Evolutionary conservation across 2,329 filamentous ascomycete species (phyloP).

Genomic region (Coniochaeta hoffmannii): DNA sequence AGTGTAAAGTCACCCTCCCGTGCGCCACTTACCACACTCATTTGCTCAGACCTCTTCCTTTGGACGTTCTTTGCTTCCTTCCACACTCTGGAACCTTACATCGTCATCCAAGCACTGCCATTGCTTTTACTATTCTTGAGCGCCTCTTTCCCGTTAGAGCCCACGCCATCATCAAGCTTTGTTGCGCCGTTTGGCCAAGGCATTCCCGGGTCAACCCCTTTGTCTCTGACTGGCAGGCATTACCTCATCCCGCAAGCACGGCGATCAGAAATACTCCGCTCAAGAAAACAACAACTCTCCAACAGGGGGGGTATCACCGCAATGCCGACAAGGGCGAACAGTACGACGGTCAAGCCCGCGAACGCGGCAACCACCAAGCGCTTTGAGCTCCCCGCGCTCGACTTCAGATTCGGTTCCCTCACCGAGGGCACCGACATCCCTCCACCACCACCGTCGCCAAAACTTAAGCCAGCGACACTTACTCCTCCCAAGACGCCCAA

Average conservation of each 20-base stretch:
- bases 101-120: background rate
- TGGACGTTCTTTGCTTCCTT: background rate
- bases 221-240: too few species aligned
- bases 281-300: background rate
- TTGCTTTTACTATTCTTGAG: background rate
- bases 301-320: background rate
- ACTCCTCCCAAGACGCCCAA: slow-evolving; percentile 31
- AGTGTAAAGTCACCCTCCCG: background rate
- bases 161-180: background rate
- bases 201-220: too few species aligned
- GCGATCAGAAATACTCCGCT: background rate
- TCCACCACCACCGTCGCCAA: slow-evolving; percentile 48
- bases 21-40: background rate
- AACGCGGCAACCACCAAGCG: slow-evolving; percentile 15
- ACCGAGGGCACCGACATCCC: slow-evolving; percentile 56
- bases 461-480: slow-evolving; percentile 32
- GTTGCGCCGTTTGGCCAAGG: background rate
- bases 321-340: slow-evolving; percentile 21
- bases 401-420: slow-evolving; percentile 51
- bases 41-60: background rate
- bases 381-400: slow-evolving; percentile 51
- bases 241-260: too few species aligned
- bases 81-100: background rate
- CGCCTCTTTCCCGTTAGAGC: too few species aligned
- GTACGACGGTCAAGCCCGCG: slow-evolving; percentile 11